Evolutionary conservation across 2,329 filamentous ascomycete genomes (phyloP).

Genomic region (Alternaria hordeiaustralica): DNA sequence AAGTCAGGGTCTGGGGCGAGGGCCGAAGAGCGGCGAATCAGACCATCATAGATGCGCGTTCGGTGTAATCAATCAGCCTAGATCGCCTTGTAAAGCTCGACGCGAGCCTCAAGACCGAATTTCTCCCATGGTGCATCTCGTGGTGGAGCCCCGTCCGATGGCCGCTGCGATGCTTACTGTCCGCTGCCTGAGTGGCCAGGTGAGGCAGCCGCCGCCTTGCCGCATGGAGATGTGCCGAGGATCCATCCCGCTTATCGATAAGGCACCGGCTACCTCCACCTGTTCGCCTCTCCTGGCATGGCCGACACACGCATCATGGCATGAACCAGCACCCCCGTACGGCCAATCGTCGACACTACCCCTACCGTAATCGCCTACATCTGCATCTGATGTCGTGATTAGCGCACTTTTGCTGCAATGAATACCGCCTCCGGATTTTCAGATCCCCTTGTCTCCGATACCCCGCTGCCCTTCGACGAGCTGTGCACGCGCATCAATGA

Average conservation of each 20-base stretch:
- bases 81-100: constrained; percentile 6
- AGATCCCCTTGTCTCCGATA: constrained; percentile 48
- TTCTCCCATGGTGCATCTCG: constrained; percentile 1
- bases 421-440: constrained; percentile 36
- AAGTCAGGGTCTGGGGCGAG: constrained; percentile 19
- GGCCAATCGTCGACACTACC: constrained; percentile 21
- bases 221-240: constrained; percentile 22
- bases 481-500: constrained; percentile 61
- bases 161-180: constrained; percentile 20
- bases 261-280: constrained; percentile 18
- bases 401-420: constrained; percentile 46
- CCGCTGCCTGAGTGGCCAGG: constrained; percentile 21
- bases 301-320: constrained; percentile 30
- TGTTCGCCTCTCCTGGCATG: constrained; percentile 20
- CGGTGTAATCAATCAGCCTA: constrained; percentile 9
- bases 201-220: constrained; percentile 15
- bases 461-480: constrained; percentile 55
- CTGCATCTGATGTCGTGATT: constrained; percentile 44
- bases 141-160: constrained; percentile 7
- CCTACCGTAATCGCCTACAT: constrained; percentile 19
- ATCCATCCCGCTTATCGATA: constrained; percentile 27
- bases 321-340: constrained; percentile 25
- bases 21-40: constrained; percentile 21
- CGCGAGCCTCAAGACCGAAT: constrained; percentile 12
- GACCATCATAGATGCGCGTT: constrained; percentile 14